Base-by-base conservation (phyloP, 2,329 filamentous ascomycete species). In the Delphinella strobiligena region DNA sequence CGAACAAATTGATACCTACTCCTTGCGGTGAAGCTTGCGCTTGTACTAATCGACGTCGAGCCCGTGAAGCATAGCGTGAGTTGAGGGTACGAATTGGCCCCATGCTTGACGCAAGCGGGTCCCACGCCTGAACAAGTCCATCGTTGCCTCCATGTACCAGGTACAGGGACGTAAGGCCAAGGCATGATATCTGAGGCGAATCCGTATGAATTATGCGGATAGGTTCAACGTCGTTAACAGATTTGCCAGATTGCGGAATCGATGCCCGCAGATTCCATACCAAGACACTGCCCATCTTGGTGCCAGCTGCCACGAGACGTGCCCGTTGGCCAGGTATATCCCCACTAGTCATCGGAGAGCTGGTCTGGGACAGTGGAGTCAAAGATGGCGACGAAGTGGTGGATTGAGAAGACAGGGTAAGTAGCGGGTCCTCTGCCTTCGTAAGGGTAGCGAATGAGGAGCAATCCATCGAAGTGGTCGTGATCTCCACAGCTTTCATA, bases 61-160 rank as follows among this genome's bases (percentile, higher is more conserved):
- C 81, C 19, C 86, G 78, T 5, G 82, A 80, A 2, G 83, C 83
- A 48, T 89, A 87, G 11, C 82, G 78, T 2, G 86, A 85, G 54
- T 93, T 88, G 39, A 98, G 68, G 0, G 87, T 96, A 30, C 87
- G 78, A 37, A 96, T 73, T 0, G 91, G 85, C 15, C 80, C 77
- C 14, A 71, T 61, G 0, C 73, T 82, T 2, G 89, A 96, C 1
- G 80, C 85, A 34, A 98, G 67, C n/a, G 83, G 84, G 63, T 98
- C 91, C 91, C 91, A 98, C 4, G 87, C 84, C 59, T 96, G 91
- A 4, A 94, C 89, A 3, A 96, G 73, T 1, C 91, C 89, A 61
- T 98, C 91, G 49, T 83, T 94, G 18, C 91, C 91, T 36, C 91
- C 91, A 56, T 94, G 85, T 5, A 96, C 82, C 12, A 98, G 63